phyloP scores from a whole-genome alignment of 1,139 yeast species.

The Yamadazyma kanchanaburiensis region DNA sequence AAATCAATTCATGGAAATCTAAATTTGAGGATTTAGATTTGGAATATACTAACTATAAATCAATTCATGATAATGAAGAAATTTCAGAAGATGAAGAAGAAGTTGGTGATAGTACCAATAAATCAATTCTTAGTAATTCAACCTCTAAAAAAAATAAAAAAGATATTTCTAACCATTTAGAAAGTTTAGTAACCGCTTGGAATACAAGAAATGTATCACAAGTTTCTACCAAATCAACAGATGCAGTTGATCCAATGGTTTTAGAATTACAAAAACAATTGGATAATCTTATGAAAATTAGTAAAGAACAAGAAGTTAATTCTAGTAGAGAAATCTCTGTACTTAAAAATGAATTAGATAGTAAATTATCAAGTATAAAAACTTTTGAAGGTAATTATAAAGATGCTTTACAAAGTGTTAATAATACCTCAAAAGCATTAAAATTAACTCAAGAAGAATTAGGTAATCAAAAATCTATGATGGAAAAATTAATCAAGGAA shows the following conservation, averaged over 20 bases:
- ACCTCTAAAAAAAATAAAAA: slow-evolving; percentile 25
- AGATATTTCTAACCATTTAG: slow-evolving; percentile 40
- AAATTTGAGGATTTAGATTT: slow-evolving; percentile 42
- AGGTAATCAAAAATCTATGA: slow-evolving; percentile 52
- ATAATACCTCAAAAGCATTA: slow-evolving; percentile 73
- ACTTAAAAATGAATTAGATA: slow-evolving; percentile 32
- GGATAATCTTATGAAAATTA: slow-evolving; percentile 39
- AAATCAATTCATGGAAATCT: slow-evolving; percentile 45
- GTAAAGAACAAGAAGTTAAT: slow-evolving; percentile 35
- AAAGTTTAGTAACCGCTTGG: slow-evolving; percentile 39
- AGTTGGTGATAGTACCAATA: slow-evolving; percentile 14
- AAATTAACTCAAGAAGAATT: slow-evolving; percentile 71
- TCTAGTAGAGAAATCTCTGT: slow-evolving; percentile 31
- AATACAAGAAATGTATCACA: slow-evolving; percentile 11
- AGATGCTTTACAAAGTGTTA: slow-evolving; percentile 68
- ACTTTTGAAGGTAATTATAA: slow-evolving; percentile 55
- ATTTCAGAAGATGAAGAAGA: slow-evolving; percentile 27
- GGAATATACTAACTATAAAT: slow-evolving; percentile 43
- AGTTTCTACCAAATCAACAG: slow-evolving; percentile 5
- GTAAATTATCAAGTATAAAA: slow-evolving; percentile 33
- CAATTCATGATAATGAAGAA: slow-evolving; percentile 32
- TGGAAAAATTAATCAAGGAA: slow-evolving; percentile 59
- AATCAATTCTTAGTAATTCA: slow-evolving; percentile 25
- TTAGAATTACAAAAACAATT: slow-evolving; percentile 45
- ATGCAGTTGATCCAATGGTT: slow-evolving; percentile 26